Evolutionary conservation across 2,329 filamentous ascomycete species (phyloP), one percentile per base, ranked within the genome.

Genomic region (Sarocladiaceae sp.): DNA sequence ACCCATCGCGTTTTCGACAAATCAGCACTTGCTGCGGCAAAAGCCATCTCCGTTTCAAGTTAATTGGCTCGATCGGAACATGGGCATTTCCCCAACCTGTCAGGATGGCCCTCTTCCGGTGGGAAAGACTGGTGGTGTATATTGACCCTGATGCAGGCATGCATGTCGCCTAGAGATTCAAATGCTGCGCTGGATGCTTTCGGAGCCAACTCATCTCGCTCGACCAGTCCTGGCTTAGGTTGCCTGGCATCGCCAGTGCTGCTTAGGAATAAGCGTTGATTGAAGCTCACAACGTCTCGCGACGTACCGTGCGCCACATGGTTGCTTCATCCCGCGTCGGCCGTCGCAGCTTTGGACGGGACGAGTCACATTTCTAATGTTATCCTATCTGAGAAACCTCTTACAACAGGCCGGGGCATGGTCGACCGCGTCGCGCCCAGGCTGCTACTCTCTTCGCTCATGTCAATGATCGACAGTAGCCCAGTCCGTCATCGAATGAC

Each of bases 401-500:
- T n/a, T n/a, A n/a, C n/a, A n/a, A n/a, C n/a, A n/a, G n/a, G n/a
- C n/a, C n/a, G n/a, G n/a, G n/a, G n/a, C n/a, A n/a, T n/a, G n/a
- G n/a, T n/a, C n/a, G n/a, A n/a, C n/a, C 8, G 29, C 8, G 15
- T 15, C 29, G 29, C 29, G 29, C 15, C 8, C 29, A 31, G 26
- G 18, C 26, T 15, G 5, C 17, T 48, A 8, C 26, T 33, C 7
- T 12, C 26, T 33, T 22, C 3, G 22, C 20, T 48, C 25, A 31
- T 15, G 44, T 48, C 44, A 48, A 48, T 48, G 44, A 48, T 48
- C 44, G 44, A 48, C 44, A 48, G 23, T 17, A 48, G 28, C 26
- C 44, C 44, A 33, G 26, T 31, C 44, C 44, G 33, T 33, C 44
- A 26, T 44, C 28, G 40, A 25, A 15, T 4, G 10, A 31, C 44